These are phyloP conservation scores for Salix purpurea DNA, from an alignment of 345 rosid genomes.

Conservation along the genomic window DNA sequence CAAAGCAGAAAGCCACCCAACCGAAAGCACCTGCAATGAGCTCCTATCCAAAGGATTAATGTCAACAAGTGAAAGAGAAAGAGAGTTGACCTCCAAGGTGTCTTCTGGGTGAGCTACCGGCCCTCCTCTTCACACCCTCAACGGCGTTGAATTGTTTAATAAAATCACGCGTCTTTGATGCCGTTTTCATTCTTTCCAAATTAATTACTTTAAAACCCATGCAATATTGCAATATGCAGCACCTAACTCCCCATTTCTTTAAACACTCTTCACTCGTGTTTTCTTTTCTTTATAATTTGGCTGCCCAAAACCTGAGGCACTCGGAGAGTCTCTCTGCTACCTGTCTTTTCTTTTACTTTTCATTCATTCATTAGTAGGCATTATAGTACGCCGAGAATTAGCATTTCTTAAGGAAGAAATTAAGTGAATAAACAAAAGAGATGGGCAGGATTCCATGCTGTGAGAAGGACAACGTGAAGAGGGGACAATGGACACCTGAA, in stretches of 20 bases:
- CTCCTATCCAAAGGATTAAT: neutral
- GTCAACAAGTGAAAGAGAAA: constrained; percentile 8
- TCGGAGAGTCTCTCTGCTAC: neutral
- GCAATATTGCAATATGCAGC: neutral
- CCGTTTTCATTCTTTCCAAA: neutral
- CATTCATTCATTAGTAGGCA: neutral
- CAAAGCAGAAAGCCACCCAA: constrained; percentile 10
- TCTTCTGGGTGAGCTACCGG: constrained; percentile 92
- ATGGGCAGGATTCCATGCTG: constrained; percentile 97
- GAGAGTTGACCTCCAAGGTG: constrained; percentile 58
- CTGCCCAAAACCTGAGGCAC: neutral
- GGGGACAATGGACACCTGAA: constrained; percentile 98
- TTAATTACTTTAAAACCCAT: neutral
- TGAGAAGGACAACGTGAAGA: constrained; percentile 85
- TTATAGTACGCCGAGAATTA: neutral
- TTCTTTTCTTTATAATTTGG: neutral
- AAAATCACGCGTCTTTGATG: constrained; percentile 77
- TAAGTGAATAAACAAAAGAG: neutral
- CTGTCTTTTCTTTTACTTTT: neutral
- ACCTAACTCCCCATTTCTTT: constrained; percentile 16
- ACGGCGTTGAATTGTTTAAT: constrained; percentile 94
- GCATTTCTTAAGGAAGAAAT: constrained; percentile 1
- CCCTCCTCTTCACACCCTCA: constrained; percentile 73
- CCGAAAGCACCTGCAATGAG: neutral
- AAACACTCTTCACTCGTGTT: constrained; percentile 2